phyloP scores from a whole-genome alignment of 2,329 filamentous ascomycete genomes.

The Aspergillus sp. region DNA sequence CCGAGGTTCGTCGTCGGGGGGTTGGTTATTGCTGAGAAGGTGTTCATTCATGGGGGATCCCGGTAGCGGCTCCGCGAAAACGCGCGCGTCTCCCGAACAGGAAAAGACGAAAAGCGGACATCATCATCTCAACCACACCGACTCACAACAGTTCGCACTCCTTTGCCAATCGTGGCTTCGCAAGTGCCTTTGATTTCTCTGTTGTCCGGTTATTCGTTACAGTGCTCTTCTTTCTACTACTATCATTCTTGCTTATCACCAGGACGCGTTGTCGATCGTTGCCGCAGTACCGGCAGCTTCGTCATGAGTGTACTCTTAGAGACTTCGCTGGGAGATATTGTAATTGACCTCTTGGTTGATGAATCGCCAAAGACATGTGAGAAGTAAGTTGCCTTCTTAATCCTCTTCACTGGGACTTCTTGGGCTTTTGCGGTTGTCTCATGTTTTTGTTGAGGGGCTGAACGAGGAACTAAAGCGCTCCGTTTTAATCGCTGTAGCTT shows the following conservation, averaged over 20 bases:
- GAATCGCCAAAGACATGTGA: conserved; percentile 87
- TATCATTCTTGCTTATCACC: not conserved
- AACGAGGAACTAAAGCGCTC: conserved; percentile 48
- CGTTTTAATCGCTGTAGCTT: conserved; percentile 55
- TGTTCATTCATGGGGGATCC: too few species aligned
- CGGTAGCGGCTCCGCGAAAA: too few species aligned
- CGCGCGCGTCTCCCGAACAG: too few species aligned
- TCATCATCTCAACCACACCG: too few species aligned
- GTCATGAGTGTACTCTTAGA: conserved; percentile 88
- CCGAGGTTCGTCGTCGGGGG: too few species aligned
- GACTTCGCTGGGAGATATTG: conserved; percentile 86
- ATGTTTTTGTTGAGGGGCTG: conserved; percentile 38
- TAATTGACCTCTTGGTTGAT: conserved; percentile 84
- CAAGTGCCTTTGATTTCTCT: not conserved
- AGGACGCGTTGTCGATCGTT: conserved; percentile 9
- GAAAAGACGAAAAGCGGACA: too few species aligned
- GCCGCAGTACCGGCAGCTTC: conserved; percentile 8
- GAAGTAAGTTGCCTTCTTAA: conserved; percentile 59
- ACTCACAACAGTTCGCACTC: too few species aligned
- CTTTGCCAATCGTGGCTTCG: too few species aligned
- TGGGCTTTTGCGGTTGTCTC: not conserved
- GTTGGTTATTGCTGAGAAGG: too few species aligned
- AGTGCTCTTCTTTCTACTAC: not conserved
- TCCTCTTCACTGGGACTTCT: too few species aligned
- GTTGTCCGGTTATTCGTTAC: not conserved